phyloP scores from a whole-genome alignment of 768 basidiomycete genomes.

The Leucogyrophana mollusca region DNA sequence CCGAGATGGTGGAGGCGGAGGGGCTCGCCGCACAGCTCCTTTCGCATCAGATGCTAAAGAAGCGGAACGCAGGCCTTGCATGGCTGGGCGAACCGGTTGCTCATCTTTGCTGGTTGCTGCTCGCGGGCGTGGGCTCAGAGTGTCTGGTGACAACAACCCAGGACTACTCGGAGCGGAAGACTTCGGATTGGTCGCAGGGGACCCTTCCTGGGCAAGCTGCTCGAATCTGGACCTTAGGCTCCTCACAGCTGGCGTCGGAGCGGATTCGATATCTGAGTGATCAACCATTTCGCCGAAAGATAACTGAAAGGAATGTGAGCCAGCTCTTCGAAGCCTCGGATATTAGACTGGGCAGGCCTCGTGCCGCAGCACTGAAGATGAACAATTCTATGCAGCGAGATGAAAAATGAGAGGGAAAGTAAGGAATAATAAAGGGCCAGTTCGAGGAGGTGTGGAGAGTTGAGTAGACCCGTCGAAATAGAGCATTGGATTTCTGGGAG shows the following conservation, averaged over 20 bases:
- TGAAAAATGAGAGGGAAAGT: too few relatives aligned
- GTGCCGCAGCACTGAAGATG: too few relatives aligned
- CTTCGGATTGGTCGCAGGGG: conserved; percentile 11
- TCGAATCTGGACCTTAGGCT: conserved; percentile 73
- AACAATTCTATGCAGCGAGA: too few relatives aligned
- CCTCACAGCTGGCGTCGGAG: conserved; percentile 61
- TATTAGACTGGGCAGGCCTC: too few relatives aligned
- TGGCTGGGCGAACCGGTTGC: conserved; percentile 21
- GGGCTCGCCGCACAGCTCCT: conserved; percentile 42
- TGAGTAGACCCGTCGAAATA: too few relatives aligned
- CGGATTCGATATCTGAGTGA: conserved; percentile 45
- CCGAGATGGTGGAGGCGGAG: conserved; percentile 56
- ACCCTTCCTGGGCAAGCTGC: conserved; percentile 50
- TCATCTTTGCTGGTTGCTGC: conserved; percentile 25
- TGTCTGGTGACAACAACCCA: conserved; percentile 28
- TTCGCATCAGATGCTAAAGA: conserved; percentile 58
- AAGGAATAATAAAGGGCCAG: too few relatives aligned
- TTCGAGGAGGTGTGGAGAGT: too few relatives aligned
- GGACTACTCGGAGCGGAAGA: conserved; percentile 6
- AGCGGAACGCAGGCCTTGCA: conserved; percentile 40
- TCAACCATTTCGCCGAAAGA: neutral
- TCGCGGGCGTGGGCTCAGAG: conserved; percentile 38
- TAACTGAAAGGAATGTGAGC: too few relatives aligned
- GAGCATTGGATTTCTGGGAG: too few relatives aligned
- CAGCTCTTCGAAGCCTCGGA: too few relatives aligned